Percentiles rank a stretch among this genome's conserved stretches.
phyloP scores from a whole-genome alignment of 2,329 filamentous ascomycete genomes.

The Hirsutella thompsonii region DNA sequence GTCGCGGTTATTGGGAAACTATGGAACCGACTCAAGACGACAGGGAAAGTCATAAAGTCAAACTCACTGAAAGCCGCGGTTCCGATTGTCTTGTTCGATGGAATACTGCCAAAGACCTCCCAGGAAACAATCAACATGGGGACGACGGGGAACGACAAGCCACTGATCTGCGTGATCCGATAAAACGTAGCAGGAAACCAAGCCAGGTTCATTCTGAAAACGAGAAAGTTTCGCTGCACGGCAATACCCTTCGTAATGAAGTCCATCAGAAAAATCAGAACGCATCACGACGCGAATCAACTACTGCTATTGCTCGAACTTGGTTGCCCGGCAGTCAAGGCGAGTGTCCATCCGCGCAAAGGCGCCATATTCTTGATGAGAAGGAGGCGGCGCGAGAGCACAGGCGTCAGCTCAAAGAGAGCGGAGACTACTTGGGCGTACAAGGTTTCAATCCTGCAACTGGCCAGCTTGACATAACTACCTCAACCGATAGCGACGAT shows the following conservation, averaged over 20 bases:
- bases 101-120: slow-evolving; percentile 20
- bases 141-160: neutral
- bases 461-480: slow-evolving; percentile 37
- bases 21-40: slow-evolving; percentile 4
- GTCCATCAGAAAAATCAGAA: too few species aligned
- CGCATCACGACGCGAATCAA: too few species aligned
- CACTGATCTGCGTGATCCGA: too few species aligned
- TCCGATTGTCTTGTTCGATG: slow-evolving; percentile 20
- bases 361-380: slow-evolving; percentile 8
- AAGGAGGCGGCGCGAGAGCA: slow-evolving; percentile 19
- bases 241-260: too few species aligned
- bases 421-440: slow-evolving; percentile 45
- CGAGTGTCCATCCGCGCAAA: neutral
- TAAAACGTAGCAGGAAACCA: too few species aligned
- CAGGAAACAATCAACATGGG: slow-evolving; percentile 3
- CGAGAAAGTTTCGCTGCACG: too few species aligned
- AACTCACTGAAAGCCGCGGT: slow-evolving; percentile 7
- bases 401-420: slow-evolving; percentile 35
- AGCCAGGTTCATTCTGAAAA: too few species aligned
- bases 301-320: neutral
- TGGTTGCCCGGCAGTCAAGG: neutral
- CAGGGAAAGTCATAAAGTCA: slow-evolving; percentile 1
- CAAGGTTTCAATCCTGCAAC: slow-evolving; percentile 46
- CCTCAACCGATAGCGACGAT: slow-evolving; percentile 33
- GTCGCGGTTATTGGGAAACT: slow-evolving; percentile 15